Percentiles rank a stretch among this genome's conserved stretches.
These are phyloP conservation scores for Trifolium subterraneum DNA, from an alignment of 306 rosid species.

Conservation along the genomic window DNA sequence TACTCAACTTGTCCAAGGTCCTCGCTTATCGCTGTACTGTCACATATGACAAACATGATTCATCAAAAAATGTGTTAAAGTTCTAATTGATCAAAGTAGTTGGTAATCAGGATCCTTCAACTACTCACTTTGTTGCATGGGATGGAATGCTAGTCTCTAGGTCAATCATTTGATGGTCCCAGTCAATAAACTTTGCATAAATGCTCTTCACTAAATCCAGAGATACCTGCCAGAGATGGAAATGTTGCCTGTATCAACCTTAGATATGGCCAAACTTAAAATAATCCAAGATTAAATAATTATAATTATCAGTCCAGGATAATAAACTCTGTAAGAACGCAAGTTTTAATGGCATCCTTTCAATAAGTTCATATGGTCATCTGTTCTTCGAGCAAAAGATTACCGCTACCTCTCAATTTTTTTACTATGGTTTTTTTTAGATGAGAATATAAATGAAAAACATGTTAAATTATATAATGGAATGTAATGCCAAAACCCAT, in stretches of 20 bases:
- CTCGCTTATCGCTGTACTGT: conserved; percentile 99
- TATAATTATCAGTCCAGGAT: background rate
- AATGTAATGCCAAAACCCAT: conserved; percentile 31
- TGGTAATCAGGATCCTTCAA: conserved; percentile 33
- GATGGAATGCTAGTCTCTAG: conserved; percentile 81
- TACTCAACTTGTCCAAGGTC: conserved; percentile 99
- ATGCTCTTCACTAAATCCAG: conserved; percentile 95
- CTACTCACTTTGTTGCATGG: conserved; percentile 94
- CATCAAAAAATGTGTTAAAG: conserved; percentile 40
- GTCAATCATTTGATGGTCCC: conserved; percentile 93
- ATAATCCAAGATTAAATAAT: conserved; percentile 35
- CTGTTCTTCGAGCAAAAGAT: conserved; percentile 21
- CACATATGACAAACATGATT: conserved; percentile 65
- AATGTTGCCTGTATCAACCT: conserved; percentile 38
- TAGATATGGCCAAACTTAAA: conserved; percentile 24
- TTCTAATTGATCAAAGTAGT: conserved; percentile 30
- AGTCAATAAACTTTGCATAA: conserved; percentile 97
- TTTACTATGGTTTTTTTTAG: conserved; percentile 2
- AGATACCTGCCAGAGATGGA: conserved; percentile 75
- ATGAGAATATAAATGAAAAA: conserved; percentile 36
- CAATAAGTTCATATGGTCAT: conserved; percentile 32
- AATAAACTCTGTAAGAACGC: conserved; percentile 10
- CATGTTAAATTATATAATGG: conserved; percentile 31
- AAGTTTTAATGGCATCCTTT: conserved; percentile 38
- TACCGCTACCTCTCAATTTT: conserved; percentile 31